Evolutionary conservation across 768 basidiomycete species (phyloP).

Genomic region (Trametes punicea): DNA sequence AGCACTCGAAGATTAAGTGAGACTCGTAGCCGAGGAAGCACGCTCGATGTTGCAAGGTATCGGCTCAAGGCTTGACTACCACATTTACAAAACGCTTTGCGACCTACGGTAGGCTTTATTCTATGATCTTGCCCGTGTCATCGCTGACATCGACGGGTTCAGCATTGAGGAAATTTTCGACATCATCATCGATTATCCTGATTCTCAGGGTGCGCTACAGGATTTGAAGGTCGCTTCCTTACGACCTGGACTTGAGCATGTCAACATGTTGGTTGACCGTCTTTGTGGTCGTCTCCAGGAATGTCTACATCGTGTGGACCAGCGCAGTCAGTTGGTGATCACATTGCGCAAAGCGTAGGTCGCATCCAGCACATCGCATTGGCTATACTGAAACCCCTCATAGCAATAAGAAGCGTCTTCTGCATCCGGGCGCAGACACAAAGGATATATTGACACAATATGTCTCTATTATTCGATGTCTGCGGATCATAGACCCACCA

Average conservation of each 20-base stretch:
- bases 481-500: conserved; percentile 87
- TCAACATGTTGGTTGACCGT: background rate
- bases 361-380: background rate
- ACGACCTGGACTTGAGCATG: conserved; percentile 1
- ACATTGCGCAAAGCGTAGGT: conserved; percentile 77
- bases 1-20: background rate
- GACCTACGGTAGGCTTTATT: conserved; percentile 65
- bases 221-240: conserved; percentile 66
- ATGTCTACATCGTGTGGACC: conserved; percentile 77
- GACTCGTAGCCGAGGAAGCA: conserved; percentile 60
- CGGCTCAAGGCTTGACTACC: conserved; percentile 84
- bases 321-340: conserved; percentile 71
- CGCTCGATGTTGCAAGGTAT: conserved; percentile 70
- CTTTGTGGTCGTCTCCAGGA: conserved; percentile 42
- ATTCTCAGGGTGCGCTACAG: conserved; percentile 77
- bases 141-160: background rate
- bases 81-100: conserved; percentile 87
- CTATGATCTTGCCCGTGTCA: background rate
- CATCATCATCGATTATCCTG: conserved; percentile 92
- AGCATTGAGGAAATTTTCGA: conserved; percentile 88
- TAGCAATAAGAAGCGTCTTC: conserved; percentile 82
- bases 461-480: conserved; percentile 86
- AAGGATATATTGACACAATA: conserved; percentile 88
- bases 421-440: conserved; percentile 96
- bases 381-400: background rate